Evolutionary conservation across 345 rosid species (phyloP).

Genomic region (Eucalyptus leucophloia): DNA sequence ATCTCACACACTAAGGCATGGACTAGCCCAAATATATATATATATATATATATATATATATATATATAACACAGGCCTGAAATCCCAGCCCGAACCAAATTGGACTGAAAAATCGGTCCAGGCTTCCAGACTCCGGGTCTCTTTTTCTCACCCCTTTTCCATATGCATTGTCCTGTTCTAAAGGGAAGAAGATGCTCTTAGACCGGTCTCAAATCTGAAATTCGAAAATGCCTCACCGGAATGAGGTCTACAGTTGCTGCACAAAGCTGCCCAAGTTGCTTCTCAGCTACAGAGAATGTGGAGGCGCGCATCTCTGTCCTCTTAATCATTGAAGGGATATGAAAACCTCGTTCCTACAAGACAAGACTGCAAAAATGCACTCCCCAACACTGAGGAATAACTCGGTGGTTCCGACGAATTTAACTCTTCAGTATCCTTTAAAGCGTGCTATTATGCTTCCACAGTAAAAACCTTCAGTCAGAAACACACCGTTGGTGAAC

Average conservation of each 20-base stretch:
- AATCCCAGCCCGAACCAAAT: not conserved
- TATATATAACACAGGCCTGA: not conserved
- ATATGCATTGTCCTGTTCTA: not conserved
- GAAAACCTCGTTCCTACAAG: not conserved
- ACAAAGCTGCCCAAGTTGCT: not conserved
- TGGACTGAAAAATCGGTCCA: not conserved
- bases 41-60: rapidly evolving
- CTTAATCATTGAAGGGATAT: not conserved
- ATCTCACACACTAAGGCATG: not conserved
- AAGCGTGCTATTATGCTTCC: not conserved
- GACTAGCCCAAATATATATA: not conserved
- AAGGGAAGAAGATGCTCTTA: not conserved
- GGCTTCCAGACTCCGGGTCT: not conserved
- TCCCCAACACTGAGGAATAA: not conserved
- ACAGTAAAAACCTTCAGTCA: not conserved
- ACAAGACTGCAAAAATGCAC: not conserved
- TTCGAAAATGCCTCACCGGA: not conserved
- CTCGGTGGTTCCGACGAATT: not conserved
- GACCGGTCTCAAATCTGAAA: not conserved
- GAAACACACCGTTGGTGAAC: not conserved
- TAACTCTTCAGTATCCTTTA: not conserved
- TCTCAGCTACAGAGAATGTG: not conserved
- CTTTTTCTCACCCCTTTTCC: not conserved
- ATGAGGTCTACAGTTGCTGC: not conserved
- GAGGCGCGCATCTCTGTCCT: not conserved